Percentiles rank a stretch among this genome's conserved stretches.
Conservation (phyloP, 75 land plant genomes). For the Cryptomeria japonica region DNA sequence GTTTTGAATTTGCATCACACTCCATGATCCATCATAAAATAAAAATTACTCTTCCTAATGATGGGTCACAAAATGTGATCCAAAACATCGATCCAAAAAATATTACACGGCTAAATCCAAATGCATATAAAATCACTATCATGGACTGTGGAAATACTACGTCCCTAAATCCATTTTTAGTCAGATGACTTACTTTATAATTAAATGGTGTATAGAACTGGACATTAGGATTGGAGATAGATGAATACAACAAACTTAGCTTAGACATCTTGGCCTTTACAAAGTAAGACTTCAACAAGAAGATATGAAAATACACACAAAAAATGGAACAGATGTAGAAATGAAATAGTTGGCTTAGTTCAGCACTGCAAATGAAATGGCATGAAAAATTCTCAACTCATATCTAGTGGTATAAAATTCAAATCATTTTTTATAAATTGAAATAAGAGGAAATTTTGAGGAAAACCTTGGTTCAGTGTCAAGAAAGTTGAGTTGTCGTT, state of each 20-base stretch:
- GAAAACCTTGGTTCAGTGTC: slow-evolving; percentile 58
- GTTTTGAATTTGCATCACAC: no score
- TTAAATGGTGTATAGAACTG: not conserved
- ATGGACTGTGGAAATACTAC: no score
- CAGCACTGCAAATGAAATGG: not conserved
- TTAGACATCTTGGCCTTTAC: not conserved
- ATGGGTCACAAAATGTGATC: no score
- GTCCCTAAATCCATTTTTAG: not conserved
- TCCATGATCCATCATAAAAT: no score
- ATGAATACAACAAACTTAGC: not conserved
- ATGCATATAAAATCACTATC: no score
- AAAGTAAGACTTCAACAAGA: not conserved
- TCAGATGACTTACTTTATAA: not conserved
- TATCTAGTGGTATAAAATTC: not conserved
- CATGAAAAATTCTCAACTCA: not conserved
- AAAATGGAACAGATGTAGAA: not conserved
- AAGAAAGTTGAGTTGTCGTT: slow-evolving; percentile 54
- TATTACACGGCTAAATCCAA: no score
- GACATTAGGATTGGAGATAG: not conserved
- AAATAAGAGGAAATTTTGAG: slow-evolving; percentile 5
- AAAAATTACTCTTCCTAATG: no score
- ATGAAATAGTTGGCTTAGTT: not conserved
- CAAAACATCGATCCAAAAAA: no score
- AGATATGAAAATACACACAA: not conserved
- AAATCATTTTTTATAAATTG: not conserved